Conservation (phyloP, 1,284 basidiomycete genomes). For the Ceratobasidium sp. region DNA sequence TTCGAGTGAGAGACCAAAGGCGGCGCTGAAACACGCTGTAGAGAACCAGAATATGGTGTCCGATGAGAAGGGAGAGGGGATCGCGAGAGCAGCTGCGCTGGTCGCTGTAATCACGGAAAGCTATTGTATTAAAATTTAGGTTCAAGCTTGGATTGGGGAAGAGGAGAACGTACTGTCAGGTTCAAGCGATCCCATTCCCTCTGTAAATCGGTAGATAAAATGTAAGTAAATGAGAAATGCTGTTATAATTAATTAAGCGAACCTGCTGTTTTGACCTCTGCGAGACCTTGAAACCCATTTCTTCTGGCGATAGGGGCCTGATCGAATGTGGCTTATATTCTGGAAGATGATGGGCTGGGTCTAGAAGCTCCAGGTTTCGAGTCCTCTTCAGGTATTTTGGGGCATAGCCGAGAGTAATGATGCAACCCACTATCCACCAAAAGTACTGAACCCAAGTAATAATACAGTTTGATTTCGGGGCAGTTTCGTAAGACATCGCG, state of each 20-base stretch:
- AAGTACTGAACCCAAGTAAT: too few relatives aligned
- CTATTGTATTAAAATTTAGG: background rate
- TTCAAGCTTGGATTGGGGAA: background rate
- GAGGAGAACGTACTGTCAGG: background rate
- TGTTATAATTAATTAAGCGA: background rate
- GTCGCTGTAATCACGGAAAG: slow-evolving; percentile 20
- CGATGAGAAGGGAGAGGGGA: slow-evolving; percentile 17
- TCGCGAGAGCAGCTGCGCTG: slow-evolving; percentile 16
- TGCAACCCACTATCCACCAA: slow-evolving; percentile 11
- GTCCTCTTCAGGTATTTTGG: slow-evolving; percentile 17
- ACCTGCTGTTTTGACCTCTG: slow-evolving; percentile 19
- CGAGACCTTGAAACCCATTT: slow-evolving; percentile 5
- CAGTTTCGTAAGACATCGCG: too few relatives aligned
- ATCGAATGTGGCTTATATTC: slow-evolving; percentile 1
- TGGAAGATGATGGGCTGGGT: slow-evolving; percentile 5
- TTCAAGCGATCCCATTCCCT: slow-evolving; percentile 20
- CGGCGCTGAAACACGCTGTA: background rate
- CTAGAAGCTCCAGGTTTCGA: slow-evolving; percentile 3
- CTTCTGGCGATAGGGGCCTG: background rate
- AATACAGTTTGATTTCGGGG: too few relatives aligned
- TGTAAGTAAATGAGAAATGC: background rate
- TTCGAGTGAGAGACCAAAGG: slow-evolving; percentile 30
- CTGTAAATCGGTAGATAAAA: background rate
- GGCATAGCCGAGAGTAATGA: slow-evolving; percentile 36
- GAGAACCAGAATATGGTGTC: slow-evolving; percentile 4